Conservation (phyloP, 208 protist species). For the Crithidia fasciculata region DNA sequence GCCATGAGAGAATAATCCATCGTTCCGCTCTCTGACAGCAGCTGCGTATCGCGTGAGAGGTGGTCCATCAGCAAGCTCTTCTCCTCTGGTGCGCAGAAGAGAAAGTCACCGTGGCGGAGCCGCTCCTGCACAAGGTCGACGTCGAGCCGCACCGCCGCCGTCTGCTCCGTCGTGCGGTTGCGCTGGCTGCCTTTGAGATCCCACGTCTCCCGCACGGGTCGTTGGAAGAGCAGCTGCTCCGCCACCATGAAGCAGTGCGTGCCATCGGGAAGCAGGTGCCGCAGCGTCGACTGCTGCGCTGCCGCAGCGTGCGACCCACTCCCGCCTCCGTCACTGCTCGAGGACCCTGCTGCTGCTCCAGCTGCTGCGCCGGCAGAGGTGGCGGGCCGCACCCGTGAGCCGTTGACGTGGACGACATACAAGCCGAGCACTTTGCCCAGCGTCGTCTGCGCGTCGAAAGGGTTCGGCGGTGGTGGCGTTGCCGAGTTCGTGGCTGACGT, state of each 20-base stretch:
- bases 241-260: constrained; percentile 69
- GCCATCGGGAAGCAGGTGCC: constrained; percentile 26
- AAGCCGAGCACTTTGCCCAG: constrained; percentile 39
- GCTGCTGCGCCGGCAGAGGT: constrained; percentile 1
- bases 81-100: constrained; percentile 59
- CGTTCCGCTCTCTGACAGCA: constrained; percentile 55
- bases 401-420: constrained; percentile 32
- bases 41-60: constrained; percentile 57
- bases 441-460: constrained; percentile 14
- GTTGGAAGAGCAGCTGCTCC: constrained; percentile 54
- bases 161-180: constrained; percentile 68
- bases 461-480: neutral
- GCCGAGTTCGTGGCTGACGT: constrained; percentile 3
- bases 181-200: constrained; percentile 89
- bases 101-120: constrained; percentile 53
- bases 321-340: too few species aligned
- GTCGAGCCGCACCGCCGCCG: constrained; percentile 67
- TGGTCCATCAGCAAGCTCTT: constrained; percentile 62
- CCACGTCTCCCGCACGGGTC: constrained; percentile 37
- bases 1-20: constrained; percentile 89
- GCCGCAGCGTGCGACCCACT: too few species aligned
- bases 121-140: constrained; percentile 62
- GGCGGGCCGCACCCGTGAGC: constrained; percentile 10
- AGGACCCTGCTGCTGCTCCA: constrained; percentile 7
- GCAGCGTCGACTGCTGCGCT: neutral